Evolutionary conservation across 352 stramenopile species (phyloP).

Genomic region (Pythium plurisporium): DNA sequence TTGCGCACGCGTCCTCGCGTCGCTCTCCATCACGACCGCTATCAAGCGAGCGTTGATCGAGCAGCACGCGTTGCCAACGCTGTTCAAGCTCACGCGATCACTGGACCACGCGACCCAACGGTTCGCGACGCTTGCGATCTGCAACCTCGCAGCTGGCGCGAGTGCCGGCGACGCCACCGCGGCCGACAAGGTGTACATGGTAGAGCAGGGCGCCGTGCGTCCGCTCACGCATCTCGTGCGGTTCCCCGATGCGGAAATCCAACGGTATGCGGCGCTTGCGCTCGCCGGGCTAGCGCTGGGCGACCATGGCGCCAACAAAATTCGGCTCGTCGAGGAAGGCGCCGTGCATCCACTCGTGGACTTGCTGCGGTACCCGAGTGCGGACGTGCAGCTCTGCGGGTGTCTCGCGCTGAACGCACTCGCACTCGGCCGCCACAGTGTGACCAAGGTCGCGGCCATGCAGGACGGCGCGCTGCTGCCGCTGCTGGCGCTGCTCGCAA

Average conservation of each 20-base stretch:
- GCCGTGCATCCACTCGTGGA: conserved; percentile 91
- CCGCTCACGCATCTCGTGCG: conserved; percentile 92
- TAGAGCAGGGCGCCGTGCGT: conserved; percentile 90
- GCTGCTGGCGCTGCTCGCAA: conserved; percentile 84
- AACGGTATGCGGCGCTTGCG: conserved; percentile 91
- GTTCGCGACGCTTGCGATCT: conserved; percentile 93
- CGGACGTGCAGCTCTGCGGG: conserved; percentile 91
- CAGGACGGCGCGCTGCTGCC: conserved; percentile 87
- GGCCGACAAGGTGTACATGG: conserved; percentile 84
- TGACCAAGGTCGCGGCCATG: conserved; percentile 89
- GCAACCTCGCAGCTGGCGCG: conserved; percentile 83
- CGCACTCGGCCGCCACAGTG: conserved; percentile 74
- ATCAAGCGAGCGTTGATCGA: conserved; percentile 84
- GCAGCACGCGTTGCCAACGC: conserved; percentile 75
- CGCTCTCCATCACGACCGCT: conserved; percentile 83
- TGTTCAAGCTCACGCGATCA: conserved; percentile 92
- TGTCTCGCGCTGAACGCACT: conserved; percentile 91
- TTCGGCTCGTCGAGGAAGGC: conserved; percentile 90
- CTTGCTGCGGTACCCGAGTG: conserved; percentile 91
- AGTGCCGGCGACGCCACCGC: conserved; percentile 10
- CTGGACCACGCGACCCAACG: conserved; percentile 91
- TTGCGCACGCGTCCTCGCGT: conserved; percentile 87
- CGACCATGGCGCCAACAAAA: conserved; percentile 91
- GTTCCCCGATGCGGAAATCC: conserved; percentile 95
- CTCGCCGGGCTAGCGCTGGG: conserved; percentile 91